A percentile compares a stretch with the other conserved stretches of the same genome.
phyloP scores from a whole-genome alignment of 345 rosid genomes.

The Draba incana region DNA sequence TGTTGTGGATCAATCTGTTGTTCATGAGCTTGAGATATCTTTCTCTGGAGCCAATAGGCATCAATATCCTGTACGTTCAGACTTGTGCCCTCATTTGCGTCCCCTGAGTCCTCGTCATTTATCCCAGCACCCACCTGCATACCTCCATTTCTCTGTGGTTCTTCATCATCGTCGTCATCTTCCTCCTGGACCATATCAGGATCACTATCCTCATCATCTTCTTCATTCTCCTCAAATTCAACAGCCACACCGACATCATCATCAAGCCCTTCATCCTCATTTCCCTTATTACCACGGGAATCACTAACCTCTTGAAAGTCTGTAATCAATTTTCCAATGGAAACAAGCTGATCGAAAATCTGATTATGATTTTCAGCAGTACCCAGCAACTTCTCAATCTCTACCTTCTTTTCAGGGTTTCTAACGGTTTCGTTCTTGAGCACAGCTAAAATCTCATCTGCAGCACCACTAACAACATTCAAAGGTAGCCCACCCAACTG shows the following conservation, averaged over 20 bases:
- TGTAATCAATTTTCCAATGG: conserved; percentile 73
- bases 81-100: conserved; percentile 66
- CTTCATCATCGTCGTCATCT: conserved; percentile 85
- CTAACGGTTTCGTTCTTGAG: conserved; percentile 66
- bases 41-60: conserved; percentile 97
- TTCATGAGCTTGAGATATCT: conserved; percentile 86
- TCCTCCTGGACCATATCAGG: conserved; percentile 87
- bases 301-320: conserved; percentile 78
- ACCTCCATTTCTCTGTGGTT: conserved; percentile 57
- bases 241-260: conserved; percentile 93
- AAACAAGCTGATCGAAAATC: conserved; percentile 75
- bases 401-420: conserved; percentile 82
- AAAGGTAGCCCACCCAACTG: conserved; percentile 90
- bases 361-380: conserved; percentile 44
- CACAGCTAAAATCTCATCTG: conserved; percentile 92
- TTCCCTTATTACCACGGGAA: conserved; percentile 45
- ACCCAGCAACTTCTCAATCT: conserved; percentile 78
- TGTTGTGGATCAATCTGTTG: conserved; percentile 87
- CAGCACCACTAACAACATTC: conserved; percentile 82
- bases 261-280: conserved; percentile 79
- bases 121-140: conserved; percentile 90
- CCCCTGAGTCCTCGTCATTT: conserved; percentile 69
- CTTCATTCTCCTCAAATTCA: conserved; percentile 88
- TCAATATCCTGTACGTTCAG: conserved; percentile 93
- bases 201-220: conserved; percentile 90